Evolutionary conservation across 352 stramenopile species (phyloP).

Genomic region (Aphanomyces cochlioides): DNA sequence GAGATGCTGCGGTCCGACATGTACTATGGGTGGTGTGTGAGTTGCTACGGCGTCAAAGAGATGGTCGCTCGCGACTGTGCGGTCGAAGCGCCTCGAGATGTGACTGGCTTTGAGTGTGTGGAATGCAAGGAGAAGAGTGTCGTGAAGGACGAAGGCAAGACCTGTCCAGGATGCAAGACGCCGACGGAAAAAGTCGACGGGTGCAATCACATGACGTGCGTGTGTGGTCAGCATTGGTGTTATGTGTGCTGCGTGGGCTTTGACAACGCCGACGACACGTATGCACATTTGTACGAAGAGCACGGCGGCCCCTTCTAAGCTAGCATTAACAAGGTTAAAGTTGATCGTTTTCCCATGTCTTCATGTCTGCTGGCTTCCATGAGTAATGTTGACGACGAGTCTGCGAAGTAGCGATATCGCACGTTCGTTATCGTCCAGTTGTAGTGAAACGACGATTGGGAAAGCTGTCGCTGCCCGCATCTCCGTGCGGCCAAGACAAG

Average conservation of each 20-base stretch:
- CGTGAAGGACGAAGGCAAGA: neutral
- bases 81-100: neutral
- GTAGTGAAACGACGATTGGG: too few relatives aligned
- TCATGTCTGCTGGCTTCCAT: too few relatives aligned
- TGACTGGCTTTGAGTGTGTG: neutral
- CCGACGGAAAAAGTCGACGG: conserved; percentile 9
- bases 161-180: neutral
- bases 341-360: neutral
- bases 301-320: neutral
- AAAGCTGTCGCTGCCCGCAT: too few relatives aligned
- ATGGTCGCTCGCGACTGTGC: conserved; percentile 16
- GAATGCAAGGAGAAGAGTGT: neutral
- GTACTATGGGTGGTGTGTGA: conserved; percentile 24
- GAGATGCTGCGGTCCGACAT: neutral
- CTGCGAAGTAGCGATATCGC: too few relatives aligned
- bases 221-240: conserved; percentile 24
- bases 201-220: conserved; percentile 26
- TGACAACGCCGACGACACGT: neutral
- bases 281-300: conserved; percentile 12
- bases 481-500: too few relatives aligned
- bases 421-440: too few relatives aligned
- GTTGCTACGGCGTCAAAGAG: conserved; percentile 13
- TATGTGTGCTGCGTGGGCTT: conserved; percentile 3
- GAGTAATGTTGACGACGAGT: too few relatives aligned
- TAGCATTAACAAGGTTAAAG: neutral